These are phyloP conservation scores for Inga leiocalycina DNA, from an alignment of 306 rosid genomes.

Conservation along the genomic window DNA sequence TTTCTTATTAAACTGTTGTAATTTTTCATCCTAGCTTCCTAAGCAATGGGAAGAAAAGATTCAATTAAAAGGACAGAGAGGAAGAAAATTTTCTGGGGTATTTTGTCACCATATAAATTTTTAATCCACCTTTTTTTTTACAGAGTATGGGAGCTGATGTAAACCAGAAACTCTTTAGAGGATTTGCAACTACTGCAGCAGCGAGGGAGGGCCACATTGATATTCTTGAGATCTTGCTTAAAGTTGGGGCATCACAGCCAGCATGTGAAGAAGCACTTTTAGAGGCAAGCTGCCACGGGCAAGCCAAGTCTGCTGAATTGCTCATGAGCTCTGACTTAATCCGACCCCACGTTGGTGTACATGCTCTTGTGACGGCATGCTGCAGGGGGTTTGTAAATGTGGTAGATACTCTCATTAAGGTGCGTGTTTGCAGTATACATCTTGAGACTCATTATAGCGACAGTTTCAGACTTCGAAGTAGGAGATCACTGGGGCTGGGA, in stretches of 20 bases:
- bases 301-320: slow-evolving; percentile 62
- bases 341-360: slow-evolving; percentile 76
- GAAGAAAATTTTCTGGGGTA: neutral
- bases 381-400: slow-evolving; percentile 85
- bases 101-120: slow-evolving; percentile 23
- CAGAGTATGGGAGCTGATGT: slow-evolving; percentile 87
- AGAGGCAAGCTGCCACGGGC: slow-evolving; percentile 89
- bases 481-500: neutral
- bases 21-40: slow-evolving; percentile 13
- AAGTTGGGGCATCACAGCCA: slow-evolving; percentile 91
- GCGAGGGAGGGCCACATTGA: slow-evolving; percentile 81
- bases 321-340: slow-evolving; percentile 89
- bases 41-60: neutral
- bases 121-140: slow-evolving; percentile 15
- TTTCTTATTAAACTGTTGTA: neutral
- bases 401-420: slow-evolving; percentile 75
- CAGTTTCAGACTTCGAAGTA: no score
- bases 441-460: slow-evolving; percentile 1
- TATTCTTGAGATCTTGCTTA: slow-evolving; percentile 81
- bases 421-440: slow-evolving; percentile 28
- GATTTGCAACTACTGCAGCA: slow-evolving; percentile 91
- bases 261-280: slow-evolving; percentile 96
- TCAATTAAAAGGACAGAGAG: neutral
- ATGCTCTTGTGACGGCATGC: slow-evolving; percentile 81
- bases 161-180: slow-evolving; percentile 90